These are phyloP conservation scores for Globisporangium emineosum DNA, from an alignment of 352 stramenopile genomes.

Conservation along the genomic window DNA sequence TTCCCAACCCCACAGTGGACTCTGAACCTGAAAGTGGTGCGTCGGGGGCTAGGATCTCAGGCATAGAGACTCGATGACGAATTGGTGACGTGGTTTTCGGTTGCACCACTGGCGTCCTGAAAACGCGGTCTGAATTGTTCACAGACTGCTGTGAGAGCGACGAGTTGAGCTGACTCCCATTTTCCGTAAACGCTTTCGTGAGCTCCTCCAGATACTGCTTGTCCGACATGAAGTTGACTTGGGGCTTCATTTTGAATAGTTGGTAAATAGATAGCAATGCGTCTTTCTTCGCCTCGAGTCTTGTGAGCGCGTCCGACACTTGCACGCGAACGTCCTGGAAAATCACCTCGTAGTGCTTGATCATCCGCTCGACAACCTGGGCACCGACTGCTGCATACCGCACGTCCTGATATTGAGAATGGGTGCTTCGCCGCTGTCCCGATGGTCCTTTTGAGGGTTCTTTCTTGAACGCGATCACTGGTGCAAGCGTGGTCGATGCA, in stretches of 20 bases:
- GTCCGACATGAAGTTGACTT: slow-evolving; percentile 67
- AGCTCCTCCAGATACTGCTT: slow-evolving; percentile 65
- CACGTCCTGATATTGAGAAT: slow-evolving; percentile 71
- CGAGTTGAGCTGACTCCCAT: slow-evolving; percentile 26
- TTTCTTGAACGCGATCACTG: slow-evolving; percentile 79
- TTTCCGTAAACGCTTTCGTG: slow-evolving; percentile 48
- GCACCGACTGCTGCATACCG: slow-evolving; percentile 69
- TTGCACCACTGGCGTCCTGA: not conserved
- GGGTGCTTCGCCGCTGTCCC: slow-evolving; percentile 37
- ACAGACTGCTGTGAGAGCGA: not conserved
- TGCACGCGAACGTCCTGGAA: slow-evolving; percentile 68
- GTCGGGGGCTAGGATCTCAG: slow-evolving; percentile 14
- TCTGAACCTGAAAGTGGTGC: not conserved
- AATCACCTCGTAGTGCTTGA: slow-evolving; percentile 69
- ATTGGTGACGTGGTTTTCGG: slow-evolving; percentile 9
- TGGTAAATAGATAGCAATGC: slow-evolving; percentile 59
- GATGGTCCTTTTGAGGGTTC: slow-evolving; percentile 35
- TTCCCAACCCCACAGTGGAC: not conserved
- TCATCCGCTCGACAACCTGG: slow-evolving; percentile 77
- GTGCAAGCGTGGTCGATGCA: slow-evolving; percentile 58
- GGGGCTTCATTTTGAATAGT: slow-evolving; percentile 62
- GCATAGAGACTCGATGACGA: slow-evolving; percentile 21
- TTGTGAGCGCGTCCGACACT: slow-evolving; percentile 60
- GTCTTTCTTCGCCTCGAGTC: slow-evolving; percentile 64
- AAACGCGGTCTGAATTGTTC: slow-evolving; percentile 13